phyloP scores from a whole-genome alignment of 441 rosid species.

The California macrophylla region DNA sequence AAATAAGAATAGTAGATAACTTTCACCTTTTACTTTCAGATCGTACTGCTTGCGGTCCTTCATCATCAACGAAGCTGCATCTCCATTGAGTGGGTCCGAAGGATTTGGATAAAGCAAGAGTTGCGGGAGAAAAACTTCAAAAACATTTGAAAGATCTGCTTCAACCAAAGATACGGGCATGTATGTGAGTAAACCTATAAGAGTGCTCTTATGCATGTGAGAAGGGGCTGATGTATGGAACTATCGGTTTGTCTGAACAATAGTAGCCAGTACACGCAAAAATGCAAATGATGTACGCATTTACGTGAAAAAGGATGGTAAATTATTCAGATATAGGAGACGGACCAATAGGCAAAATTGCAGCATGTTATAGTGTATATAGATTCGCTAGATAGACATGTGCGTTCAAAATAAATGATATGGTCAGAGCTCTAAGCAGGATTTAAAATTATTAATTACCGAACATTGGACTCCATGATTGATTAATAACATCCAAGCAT shows the following conservation, averaged over 20 bases:
- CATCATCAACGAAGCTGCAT: constrained; percentile 62
- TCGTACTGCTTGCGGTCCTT: constrained; percentile 48
- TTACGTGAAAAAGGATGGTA: too few species aligned
- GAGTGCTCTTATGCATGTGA: background rate
- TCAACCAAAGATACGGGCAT: background rate
- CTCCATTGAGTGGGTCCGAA: constrained; percentile 53
- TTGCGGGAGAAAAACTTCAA: constrained; percentile 61
- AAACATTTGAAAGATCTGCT: constrained; percentile 57
- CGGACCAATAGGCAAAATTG: background rate
- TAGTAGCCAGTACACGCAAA: too few species aligned
- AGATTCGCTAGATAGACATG: background rate
- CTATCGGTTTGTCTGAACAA: too few species aligned
- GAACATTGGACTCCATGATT: constrained; percentile 82
- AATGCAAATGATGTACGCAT: too few species aligned
- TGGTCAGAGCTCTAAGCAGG: background rate
- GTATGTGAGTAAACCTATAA: background rate
- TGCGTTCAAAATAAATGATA: background rate
- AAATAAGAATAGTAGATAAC: too few species aligned
- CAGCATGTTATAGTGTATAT: background rate
- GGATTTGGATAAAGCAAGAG: constrained; percentile 63
- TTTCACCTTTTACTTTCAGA: constrained; percentile 50
- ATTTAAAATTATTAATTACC: constrained; percentile 30
- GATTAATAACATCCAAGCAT: constrained; percentile 72
- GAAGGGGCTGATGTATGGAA: background rate
- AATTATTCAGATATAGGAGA: too few species aligned